Percentiles rank a stretch among this genome's conserved stretches.
These are phyloP conservation scores for Scheffersomyces parashehatae DNA, from an alignment of 1,139 yeast genomes.

Conservation along the genomic window DNA sequence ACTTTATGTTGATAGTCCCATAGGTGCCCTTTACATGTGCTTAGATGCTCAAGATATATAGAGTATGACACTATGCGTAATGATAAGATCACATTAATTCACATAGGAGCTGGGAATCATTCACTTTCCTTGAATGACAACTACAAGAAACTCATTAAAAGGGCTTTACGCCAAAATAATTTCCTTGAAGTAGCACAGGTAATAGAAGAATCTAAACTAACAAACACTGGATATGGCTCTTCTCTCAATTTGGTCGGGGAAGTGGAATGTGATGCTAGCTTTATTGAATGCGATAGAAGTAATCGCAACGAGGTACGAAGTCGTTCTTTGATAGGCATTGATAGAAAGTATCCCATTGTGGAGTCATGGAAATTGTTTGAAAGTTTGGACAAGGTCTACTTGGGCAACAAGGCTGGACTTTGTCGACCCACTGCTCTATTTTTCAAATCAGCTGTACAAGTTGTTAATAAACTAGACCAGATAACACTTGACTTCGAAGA, in stretches of 20 bases:
- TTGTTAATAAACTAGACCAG: not conserved
- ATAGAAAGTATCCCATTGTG: slow-evolving; percentile 21
- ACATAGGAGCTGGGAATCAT: slow-evolving; percentile 45
- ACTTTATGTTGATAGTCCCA: too few species aligned
- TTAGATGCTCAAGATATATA: too few species aligned
- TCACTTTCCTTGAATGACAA: slow-evolving; percentile 12
- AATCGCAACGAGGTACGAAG: slow-evolving; percentile 1
- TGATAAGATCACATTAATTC: slow-evolving; percentile 21
- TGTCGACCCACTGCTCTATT: not conserved
- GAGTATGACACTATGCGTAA: not conserved
- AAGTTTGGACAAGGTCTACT: slow-evolving; percentile 13
- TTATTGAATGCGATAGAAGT: slow-evolving; percentile 15
- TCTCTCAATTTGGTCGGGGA: slow-evolving; percentile 46
- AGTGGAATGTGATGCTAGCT: slow-evolving; percentile 53
- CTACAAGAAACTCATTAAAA: slow-evolving; percentile 24
- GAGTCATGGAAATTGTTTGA: slow-evolving; percentile 22
- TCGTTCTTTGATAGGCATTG: slow-evolving; percentile 28
- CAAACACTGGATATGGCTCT: slow-evolving; percentile 62
- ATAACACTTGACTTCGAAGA: not conserved
- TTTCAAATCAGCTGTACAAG: not conserved
- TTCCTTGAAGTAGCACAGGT: slow-evolving; percentile 17
- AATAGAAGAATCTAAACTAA: slow-evolving; percentile 45
- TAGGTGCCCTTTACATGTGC: too few species aligned
- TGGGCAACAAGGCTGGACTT: not conserved
- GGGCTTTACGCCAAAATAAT: slow-evolving; percentile 16